Base-by-base conservation (phyloP, 305 asterid genomes). In the Lippia alba region DNA sequence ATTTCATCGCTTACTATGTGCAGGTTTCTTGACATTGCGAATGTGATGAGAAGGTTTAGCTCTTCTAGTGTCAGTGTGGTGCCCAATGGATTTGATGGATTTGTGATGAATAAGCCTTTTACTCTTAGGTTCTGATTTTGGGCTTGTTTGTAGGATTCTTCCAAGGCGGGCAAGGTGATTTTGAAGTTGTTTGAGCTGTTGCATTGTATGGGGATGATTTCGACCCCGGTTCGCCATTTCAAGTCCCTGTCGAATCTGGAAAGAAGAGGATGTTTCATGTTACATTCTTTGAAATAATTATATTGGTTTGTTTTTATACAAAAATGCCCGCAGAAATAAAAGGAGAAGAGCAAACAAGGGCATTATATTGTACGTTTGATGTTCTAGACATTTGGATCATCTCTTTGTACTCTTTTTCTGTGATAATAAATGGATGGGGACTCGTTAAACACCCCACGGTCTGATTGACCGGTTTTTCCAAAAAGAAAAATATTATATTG, bases 1-100 rank as follows among this genome's bases (percentile, higher is more conserved):
- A 89, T 87, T 46, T 91, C 97, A 32, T 91, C 97, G 68, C 91
- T 85, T 10, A 91, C 96, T n/a, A 91, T 81, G 67, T 91, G 97
- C 71, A 86, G 66, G 70, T 62, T 16, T 45, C 75, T 79, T 4
- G 51, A 16, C 46, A 76, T 16, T 72, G 90, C 56, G 64, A 89
- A 91, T 24, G 74, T 53, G 68, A 91, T 71, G 66, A 90, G 69
- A 40, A 66, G 81, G 78, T 80, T 76, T 3, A 89, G 79, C 59
- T 92, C 97, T 6, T 82, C 64, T 0, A 17, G 56, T 0, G 76
- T 74, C 20, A 85, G 33, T 0, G 96, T 80, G 3, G 89, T 90
- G 65, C 96, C 97, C 17, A 91, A 56, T 48, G 96, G 97, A 9
- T 91, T 91, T 1, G 96, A 91, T 4, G 96, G 97, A 71, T 92